Conservation (phyloP, 1,139 yeast genomes). For the Kodamaea alishanica region DNA sequence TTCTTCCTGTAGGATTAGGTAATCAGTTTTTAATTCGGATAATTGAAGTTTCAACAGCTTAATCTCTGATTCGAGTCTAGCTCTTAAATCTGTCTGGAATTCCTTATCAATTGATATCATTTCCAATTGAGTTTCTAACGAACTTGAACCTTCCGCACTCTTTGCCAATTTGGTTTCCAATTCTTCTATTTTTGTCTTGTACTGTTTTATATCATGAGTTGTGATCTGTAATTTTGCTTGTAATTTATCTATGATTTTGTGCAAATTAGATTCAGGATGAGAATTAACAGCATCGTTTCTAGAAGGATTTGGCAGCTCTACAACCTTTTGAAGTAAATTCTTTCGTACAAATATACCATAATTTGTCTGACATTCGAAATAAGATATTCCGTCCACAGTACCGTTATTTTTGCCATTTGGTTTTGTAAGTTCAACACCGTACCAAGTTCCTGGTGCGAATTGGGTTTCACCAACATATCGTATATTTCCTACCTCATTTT, state of each 20-base stretch:
- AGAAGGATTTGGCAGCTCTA: constrained; percentile 2
- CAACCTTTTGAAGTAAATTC: constrained; percentile 7
- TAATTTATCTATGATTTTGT: constrained; percentile 40
- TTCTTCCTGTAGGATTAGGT: constrained; percentile 45
- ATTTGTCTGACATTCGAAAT: constrained; percentile 51
- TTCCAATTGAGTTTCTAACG: constrained; percentile 44
- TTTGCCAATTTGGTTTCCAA: constrained; percentile 18
- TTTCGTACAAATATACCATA: constrained; percentile 65
- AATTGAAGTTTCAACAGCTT: constrained; percentile 32
- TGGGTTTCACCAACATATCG: constrained; percentile 50
- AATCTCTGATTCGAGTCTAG: constrained; percentile 27
- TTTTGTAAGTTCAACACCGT: constrained; percentile 67
- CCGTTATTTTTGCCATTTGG: constrained; percentile 82
- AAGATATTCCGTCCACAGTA: constrained; percentile 55
- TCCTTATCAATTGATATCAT: constrained; percentile 52
- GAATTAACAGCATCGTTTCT: neutral
- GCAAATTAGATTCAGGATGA: constrained; percentile 12
- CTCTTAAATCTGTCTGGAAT: constrained; percentile 42
- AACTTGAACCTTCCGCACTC: constrained; percentile 3
- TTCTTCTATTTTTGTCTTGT: constrained; percentile 19
- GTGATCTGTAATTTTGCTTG: constrained; percentile 38
- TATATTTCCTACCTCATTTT: constrained; percentile 43
- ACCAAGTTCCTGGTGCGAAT: constrained; percentile 70
- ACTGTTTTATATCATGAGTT: constrained; percentile 25
- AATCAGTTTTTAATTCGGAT: constrained; percentile 37